Conservation (phyloP, 2,329 filamentous ascomycete genomes). For the Diatrype stigma region DNA sequence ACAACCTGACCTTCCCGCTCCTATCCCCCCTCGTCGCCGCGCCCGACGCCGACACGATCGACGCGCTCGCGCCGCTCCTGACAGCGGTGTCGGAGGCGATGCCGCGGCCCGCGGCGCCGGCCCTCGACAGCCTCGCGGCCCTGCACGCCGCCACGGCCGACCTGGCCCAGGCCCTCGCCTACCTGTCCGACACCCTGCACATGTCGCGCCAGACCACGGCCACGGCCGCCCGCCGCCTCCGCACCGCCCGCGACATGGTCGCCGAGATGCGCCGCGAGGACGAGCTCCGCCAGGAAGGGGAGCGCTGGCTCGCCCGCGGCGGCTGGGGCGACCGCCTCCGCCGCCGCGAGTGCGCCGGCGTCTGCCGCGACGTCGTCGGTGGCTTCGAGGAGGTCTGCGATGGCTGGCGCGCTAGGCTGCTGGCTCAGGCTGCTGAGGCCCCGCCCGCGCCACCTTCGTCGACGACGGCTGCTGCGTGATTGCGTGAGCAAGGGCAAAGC, state of each 20-base stretch:
- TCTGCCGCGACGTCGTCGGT: slow-evolving; percentile 82
- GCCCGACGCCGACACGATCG: slow-evolving; percentile 60
- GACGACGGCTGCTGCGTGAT: too few relatives aligned
- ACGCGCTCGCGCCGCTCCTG: slow-evolving; percentile 65
- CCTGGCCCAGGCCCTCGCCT: slow-evolving; percentile 74
- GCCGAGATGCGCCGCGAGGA: slow-evolving; percentile 80
- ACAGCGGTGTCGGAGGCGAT: slow-evolving; percentile 61
- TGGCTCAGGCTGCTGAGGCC: slow-evolving; percentile 64
- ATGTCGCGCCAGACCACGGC: slow-evolving; percentile 88
- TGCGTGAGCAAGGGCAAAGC: not conserved
- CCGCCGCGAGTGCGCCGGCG: slow-evolving; percentile 74
- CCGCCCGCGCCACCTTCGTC: too few relatives aligned
- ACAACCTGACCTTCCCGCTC: slow-evolving; percentile 67
- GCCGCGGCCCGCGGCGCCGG: slow-evolving; percentile 59
- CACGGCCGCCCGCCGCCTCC: slow-evolving; percentile 73
- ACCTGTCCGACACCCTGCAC: slow-evolving; percentile 85
- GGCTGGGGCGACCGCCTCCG: slow-evolving; percentile 77
- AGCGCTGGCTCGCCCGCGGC: slow-evolving; percentile 73
- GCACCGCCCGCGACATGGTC: slow-evolving; percentile 79
- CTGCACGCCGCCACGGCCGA: slow-evolving; percentile 69
- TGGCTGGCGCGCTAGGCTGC: slow-evolving; percentile 72
- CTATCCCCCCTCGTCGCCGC: slow-evolving; percentile 64
- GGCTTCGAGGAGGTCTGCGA: slow-evolving; percentile 92
- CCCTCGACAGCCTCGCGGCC: slow-evolving; percentile 62
- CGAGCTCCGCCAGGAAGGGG: slow-evolving; percentile 76